A percentile compares a stretch with the other conserved stretches of the same genome.
These are phyloP conservation scores for Dictyostelium capitatum DNA, from an alignment of 78 protist genomes.

Conservation along the genomic window DNA sequence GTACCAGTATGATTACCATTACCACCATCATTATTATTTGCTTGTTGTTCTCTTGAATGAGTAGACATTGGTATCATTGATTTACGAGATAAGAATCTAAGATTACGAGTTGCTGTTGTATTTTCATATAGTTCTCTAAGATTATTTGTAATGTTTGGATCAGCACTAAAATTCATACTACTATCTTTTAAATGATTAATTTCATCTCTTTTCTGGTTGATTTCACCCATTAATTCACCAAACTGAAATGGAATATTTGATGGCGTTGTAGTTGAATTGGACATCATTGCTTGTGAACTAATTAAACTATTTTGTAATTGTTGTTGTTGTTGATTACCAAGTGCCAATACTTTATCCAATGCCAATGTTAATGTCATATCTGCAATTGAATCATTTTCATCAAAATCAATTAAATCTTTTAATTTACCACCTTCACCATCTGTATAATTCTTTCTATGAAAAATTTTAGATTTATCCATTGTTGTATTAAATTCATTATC, in stretches of 20 bases:
- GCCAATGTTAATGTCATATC: conserved; percentile 71
- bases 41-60: neutral
- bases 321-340: conserved; percentile 16
- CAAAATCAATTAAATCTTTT: neutral
- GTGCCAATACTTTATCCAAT: conserved; percentile 24
- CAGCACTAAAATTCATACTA: neutral
- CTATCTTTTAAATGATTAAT: neutral
- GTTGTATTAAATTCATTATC: neutral
- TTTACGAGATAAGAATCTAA: neutral
- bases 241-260: conserved; percentile 21
- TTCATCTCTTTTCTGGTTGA: neutral
- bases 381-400: neutral
- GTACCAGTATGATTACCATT: conserved; percentile 5
- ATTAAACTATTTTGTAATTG: neutral
- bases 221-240: conserved; percentile 24
- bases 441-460: conserved; percentile 47
- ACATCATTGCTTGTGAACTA: neutral
- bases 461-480: conserved; percentile 10
- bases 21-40: neutral
- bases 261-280: neutral
- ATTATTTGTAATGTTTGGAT: conserved; percentile 39
- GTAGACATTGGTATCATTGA: conserved; percentile 8
- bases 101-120: conserved; percentile 20
- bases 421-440: conserved; percentile 52
- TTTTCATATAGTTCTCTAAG: conserved; percentile 22